Percentiles rank a stretch among this genome's conserved stretches.
Conservation (phyloP, 192 early-diverging fungal species). For the Umbelopsis vinacea region DNA sequence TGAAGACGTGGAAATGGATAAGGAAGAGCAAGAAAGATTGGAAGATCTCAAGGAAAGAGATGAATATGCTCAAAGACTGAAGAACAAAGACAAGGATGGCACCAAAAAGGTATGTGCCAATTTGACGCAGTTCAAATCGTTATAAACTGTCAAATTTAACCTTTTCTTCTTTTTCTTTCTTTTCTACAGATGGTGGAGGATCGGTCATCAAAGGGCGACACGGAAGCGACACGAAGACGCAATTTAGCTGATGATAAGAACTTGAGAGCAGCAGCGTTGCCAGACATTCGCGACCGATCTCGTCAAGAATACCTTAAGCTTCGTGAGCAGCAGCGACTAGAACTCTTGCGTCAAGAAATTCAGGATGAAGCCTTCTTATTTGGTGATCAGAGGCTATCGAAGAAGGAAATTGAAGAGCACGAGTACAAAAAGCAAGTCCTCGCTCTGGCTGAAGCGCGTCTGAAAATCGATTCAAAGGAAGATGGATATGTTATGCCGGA, state of each 20-base stretch:
- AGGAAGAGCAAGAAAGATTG: conserved; percentile 55
- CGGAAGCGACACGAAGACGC: conserved; percentile 69
- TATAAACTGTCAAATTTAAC: not conserved
- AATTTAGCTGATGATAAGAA: conserved; percentile 83
- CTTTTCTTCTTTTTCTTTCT: not conserved
- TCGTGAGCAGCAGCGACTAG: conserved; percentile 82
- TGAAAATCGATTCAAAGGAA: conserved; percentile 74
- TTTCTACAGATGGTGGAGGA: conserved; percentile 65
- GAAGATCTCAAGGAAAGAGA: conserved; percentile 87
- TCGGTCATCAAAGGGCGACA: conserved; percentile 63
- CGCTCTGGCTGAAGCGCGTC: conserved; percentile 81
- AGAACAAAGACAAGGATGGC: conserved; percentile 80
- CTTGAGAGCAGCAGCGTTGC: conserved; percentile 68
- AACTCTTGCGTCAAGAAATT: conserved; percentile 76
- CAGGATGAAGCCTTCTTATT: conserved; percentile 90
- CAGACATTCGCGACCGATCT: conserved; percentile 82
- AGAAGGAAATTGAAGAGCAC: conserved; percentile 74
- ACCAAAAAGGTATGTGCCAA: conserved; percentile 61
- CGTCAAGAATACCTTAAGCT: conserved; percentile 90
- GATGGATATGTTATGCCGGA: conserved; percentile 90
- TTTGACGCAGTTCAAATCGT: conserved; percentile 32
- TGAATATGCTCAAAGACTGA: conserved; percentile 83
- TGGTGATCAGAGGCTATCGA: conserved; percentile 70
- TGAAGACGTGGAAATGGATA: conserved; percentile 52
- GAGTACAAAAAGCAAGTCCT: conserved; percentile 89